Percentiles rank a stretch among this genome's conserved stretches.
Evolutionary conservation across 305 asterid species (phyloP).

Genomic region (Stenogyne calaminthoides): DNA sequence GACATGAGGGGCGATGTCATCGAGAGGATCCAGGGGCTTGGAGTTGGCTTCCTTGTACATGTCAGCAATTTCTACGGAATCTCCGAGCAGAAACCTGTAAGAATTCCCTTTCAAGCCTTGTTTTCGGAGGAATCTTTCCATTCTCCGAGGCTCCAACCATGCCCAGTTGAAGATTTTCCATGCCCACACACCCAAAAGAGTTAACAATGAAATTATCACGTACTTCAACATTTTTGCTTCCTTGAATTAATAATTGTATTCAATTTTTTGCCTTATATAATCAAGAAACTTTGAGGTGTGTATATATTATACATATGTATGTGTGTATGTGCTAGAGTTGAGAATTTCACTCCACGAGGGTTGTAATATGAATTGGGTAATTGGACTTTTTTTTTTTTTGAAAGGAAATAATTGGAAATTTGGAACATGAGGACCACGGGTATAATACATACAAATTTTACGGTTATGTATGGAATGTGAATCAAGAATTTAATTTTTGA

Average conservation of each 20-base stretch:
- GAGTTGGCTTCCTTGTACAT: conserved; percentile 34
- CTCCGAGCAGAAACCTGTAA: conserved; percentile 45
- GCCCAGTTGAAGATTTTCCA: conserved; percentile 44
- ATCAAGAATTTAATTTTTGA: too few species aligned
- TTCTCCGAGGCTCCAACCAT: conserved; percentile 43
- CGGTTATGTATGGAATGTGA: too few species aligned
- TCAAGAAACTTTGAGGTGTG: neutral
- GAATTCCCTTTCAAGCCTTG: conserved; percentile 56
- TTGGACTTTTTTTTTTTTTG: too few species aligned
- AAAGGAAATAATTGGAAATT: neutral
- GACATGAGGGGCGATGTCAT: conserved; percentile 42
- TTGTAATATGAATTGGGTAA: neutral
- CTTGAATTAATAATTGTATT: neutral
- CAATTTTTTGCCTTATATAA: neutral
- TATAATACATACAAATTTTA: too few species aligned
- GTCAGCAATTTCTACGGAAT: conserved; percentile 31
- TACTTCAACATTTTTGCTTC: conserved; percentile 16
- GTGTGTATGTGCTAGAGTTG: neutral
- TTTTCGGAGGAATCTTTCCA: conserved; percentile 37
- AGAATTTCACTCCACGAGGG: neutral
- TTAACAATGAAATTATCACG: neutral
- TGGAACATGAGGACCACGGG: neutral
- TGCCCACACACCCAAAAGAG: conserved; percentile 7
- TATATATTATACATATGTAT: neutral
- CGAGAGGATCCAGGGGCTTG: conserved; percentile 32